A percentile compares a stretch with the other conserved stretches of the same genome.
Conservation (phyloP, 164 flowering plant species). For the Macadamia integrifolia region DNA sequence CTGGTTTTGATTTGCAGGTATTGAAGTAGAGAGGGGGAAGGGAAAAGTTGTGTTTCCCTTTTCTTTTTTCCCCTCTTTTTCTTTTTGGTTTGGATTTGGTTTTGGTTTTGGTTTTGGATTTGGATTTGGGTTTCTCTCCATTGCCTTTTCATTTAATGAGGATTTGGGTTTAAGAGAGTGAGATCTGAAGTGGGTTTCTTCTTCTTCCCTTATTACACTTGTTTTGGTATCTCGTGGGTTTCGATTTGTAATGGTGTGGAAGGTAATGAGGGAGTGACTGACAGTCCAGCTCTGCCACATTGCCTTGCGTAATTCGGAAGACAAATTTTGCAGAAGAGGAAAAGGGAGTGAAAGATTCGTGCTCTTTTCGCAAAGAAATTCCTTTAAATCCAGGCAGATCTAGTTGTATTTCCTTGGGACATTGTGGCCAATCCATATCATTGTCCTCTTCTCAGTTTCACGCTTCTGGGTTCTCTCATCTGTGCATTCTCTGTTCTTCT, state of each 20-base stretch:
- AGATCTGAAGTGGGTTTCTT: slow-evolving; percentile 9
- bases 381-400: slow-evolving; percentile 30
- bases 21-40: background rate
- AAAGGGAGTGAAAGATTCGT: slow-evolving; percentile 23
- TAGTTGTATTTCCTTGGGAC: slow-evolving; percentile 6
- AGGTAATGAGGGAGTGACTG: slow-evolving; percentile 7
- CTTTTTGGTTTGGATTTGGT: background rate
- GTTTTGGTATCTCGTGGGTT: background rate
- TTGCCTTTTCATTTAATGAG: background rate
- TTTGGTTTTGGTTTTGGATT: background rate
- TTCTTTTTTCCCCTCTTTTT: background rate
- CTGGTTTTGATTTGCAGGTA: background rate
- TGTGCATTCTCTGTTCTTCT: slow-evolving; percentile 4
- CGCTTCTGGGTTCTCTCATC: slow-evolving; percentile 4
- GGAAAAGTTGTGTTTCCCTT: background rate
- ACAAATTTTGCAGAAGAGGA: slow-evolving; percentile 12
- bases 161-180: background rate
- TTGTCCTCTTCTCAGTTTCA: background rate
- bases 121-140: background rate
- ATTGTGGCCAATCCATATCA: background rate
- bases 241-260: slow-evolving; percentile 1
- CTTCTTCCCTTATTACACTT: background rate
- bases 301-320: slow-evolving; percentile 34
- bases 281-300: slow-evolving; percentile 13
- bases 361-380: slow-evolving; percentile 17